Evolutionary conservation across 1,284 basidiomycete genomes (phyloP), one percentile per base, ranked within the genome.

Genomic region (Melampsora larici-populina): DNA sequence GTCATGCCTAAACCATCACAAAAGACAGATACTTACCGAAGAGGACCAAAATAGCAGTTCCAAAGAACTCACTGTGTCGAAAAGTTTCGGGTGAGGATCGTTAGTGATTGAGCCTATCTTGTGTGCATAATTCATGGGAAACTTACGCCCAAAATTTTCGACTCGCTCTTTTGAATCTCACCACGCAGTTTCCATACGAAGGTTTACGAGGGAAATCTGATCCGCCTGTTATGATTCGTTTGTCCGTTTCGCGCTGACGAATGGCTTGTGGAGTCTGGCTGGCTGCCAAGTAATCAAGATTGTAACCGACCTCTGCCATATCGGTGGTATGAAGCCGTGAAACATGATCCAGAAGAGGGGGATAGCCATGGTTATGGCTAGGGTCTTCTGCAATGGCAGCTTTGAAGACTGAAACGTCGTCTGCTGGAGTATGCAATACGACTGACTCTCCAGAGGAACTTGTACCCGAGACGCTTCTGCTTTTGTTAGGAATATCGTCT

Each of bases 141-240:
- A 76, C 74, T 76, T 13, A 76, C 74, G 74, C 74, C 74, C 74
- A 76, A 69, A 76, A 76, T 18, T 68, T 66, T 31, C 74, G 49
- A 31, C 64, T 76, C 15, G 58, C 36, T 18, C 74, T 58, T 49
- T 76, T 76, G 66, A 76, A 76, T 40, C 55, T 69, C 33, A 76
- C 46, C n/a, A 76, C 66, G 7, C 55, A 29, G 24, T 58, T 58
- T 9, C 26, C 26, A 29, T 58, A 29, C n/a, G 55, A 58, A 24
- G 55, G 55, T 58, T 29, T n/a, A 13, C 55, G 55, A 58, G 26
- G 55, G 26, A 24, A 58, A n/a, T 58, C 55, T 4, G 67, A 33
- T 26, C 46, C n/a, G 9, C 36, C 29, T 7, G 65, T 11, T 18
- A 66, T 13, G 15, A n/a, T 24, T 18, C 58, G n/a, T n/a, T 29